Base-by-base conservation (phyloP, 352 stramenopile genomes). In the Phytopythium litorale region DNA sequence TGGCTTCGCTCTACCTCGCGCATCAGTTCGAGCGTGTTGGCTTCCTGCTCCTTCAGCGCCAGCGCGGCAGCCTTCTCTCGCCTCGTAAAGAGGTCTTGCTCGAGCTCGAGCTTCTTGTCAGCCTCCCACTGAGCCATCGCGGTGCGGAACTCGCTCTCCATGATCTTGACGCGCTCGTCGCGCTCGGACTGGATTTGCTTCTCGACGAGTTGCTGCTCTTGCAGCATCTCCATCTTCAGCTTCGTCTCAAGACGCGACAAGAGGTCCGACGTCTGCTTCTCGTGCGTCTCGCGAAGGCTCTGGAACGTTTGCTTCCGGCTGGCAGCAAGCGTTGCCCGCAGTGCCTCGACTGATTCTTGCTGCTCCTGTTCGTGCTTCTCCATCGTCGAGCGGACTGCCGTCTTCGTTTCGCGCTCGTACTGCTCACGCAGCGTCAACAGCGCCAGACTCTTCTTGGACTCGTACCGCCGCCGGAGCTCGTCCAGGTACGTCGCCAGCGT, bases 401-500 rank as follows among this genome's bases (percentile, higher is more conserved):
- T 49, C 38, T 86, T 83, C 3, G 78, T 85, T 37, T 89, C 75
- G 21, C 60, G 67, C 46, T 90, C 79, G 53, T 72, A 78, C n/a
- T 68, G 65, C 23, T 87, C 79, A 45, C 73, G 76, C 32, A 88
- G 45, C 12, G 58, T 49, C 45, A 88, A 64, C 4, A 89, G 53
- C 32, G 68, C 59, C 68, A 88, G 68, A 33, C 81, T 74, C 56
- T 87, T 84, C 58, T 82, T 87, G 8, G 78, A 88, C 45, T 85
- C 74, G 40, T 81, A 89, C 60, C 86, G 84, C 48, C 76, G 78
- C 60, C 81, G 72, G 33, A 89, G 64, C 23, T 89, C 78, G 53
- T 78, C 71, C 42, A 89, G 51, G 33, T 83, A 80, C 12, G 55
- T 15, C 0, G 32, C 33, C 52, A 84, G 76, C 45, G 67, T 70